Conservation (phyloP, 2,329 filamentous ascomycete species). For the Ustulina deusta region DNA sequence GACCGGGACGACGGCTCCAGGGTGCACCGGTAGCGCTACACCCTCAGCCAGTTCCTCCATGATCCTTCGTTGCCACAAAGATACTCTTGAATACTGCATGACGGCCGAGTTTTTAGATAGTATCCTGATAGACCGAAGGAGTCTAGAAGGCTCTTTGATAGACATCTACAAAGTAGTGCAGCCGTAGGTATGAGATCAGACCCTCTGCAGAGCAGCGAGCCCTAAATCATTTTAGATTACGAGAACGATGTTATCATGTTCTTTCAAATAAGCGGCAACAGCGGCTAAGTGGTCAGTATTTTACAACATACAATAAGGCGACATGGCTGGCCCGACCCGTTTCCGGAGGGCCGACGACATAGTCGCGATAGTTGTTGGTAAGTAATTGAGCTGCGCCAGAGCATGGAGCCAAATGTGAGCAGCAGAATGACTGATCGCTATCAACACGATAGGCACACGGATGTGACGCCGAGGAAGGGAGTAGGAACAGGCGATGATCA, state of each 20-base stretch:
- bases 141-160: background rate
- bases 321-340: background rate
- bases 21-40: background rate
- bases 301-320: background rate
- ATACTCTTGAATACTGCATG: slow-evolving; percentile 9
- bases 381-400: no score
- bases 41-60: background rate
- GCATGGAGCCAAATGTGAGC: no score
- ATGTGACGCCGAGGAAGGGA: background rate
- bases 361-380: background rate
- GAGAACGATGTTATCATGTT: background rate
- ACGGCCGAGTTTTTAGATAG: background rate
- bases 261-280: background rate
- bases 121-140: background rate
- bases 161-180: background rate
- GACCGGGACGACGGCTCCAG: background rate
- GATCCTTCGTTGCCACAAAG: background rate
- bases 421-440: no score
- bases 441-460: background rate
- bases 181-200: background rate
- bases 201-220: background rate
- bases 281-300: background rate
- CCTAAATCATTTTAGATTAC: background rate
- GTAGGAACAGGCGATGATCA: background rate
- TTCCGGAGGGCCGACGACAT: background rate